Conservation (phyloP, 805 yeast genomes). For the Lipomyces chichibuensis region DNA sequence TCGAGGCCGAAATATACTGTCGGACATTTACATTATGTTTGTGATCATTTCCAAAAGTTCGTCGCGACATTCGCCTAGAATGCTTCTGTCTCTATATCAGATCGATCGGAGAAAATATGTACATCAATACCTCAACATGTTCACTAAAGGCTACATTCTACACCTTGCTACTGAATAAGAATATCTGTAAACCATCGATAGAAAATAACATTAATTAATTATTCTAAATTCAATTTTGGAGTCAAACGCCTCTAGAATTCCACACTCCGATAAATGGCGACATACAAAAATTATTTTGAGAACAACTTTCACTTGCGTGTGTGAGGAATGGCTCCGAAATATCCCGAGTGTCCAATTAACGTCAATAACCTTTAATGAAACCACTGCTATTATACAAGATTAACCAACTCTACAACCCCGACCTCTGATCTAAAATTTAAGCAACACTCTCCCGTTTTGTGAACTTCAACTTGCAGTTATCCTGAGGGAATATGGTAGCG, state of each 20-base stretch:
- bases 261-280: background rate
- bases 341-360: background rate
- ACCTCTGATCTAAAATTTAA: background rate
- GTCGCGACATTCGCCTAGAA: too few relatives aligned
- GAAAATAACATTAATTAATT: background rate
- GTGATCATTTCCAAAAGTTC: too few relatives aligned
- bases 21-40: too few relatives aligned
- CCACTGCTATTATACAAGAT: background rate
- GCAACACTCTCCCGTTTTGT: constrained; percentile 36
- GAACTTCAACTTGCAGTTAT: constrained; percentile 83
- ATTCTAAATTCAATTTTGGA: background rate
- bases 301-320: background rate
- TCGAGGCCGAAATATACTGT: too few relatives aligned
- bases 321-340: background rate
- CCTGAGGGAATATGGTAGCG: constrained; percentile 97
- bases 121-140: background rate
- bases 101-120: too few relatives aligned
- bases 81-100: too few relatives aligned
- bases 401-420: background rate
- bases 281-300: background rate
- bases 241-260: background rate
- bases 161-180: too few relatives aligned
- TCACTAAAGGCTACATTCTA: background rate
- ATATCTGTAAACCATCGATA: background rate
- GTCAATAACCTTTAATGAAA: background rate